Evolutionary conservation across 177 flowering plant species (phyloP), one percentile per base, ranked within the genome.

Genomic region (Telopea speciosissima): DNA sequence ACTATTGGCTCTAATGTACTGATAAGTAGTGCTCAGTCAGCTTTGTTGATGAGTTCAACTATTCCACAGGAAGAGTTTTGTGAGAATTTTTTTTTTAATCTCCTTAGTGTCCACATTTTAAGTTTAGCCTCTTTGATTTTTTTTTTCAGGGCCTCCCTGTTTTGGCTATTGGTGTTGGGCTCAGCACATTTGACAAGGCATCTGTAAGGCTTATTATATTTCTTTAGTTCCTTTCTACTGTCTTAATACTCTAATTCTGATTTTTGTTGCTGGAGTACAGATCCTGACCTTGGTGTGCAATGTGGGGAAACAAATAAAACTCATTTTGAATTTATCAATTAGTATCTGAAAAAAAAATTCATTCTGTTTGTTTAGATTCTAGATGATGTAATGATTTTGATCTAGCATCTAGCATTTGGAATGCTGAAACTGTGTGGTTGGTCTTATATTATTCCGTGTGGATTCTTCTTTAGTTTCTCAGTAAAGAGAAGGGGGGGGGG

Each of bases 121-220:
- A 16, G 23, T 63, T 72, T 14, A 3, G 4, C 24, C n/a, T 21
- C 61, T 58, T 58, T 70, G 11, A 31, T 36, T 36, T 36, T 72
- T 68, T 68, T 72, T 71, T 45, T 1, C 81, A 96, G 99, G 99
- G 99, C 67, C 91, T 83, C 75, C 99, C 99, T 61, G 89, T 96
- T 66, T 74, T 96, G 79, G 98, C 97, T 67, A 60, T 89, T 73
- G 98, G 99, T 61, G 93, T 89, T 66, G 99, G 99, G 66, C 89
- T 81, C 65, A 93, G 98, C 81, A 84, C 97, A 73, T 90, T 36
- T 68, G 98, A 93, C 80, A 91, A 93, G 85, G 97, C 97, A 75
- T 91, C 95, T 75, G 99, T 96, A 85, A 90, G 99, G 31, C 73
- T 45, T 42, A 33, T 63, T 3, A 49, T 13, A 49, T 12, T 49